Evolutionary conservation across 2,329 filamentous ascomycete species (phyloP), one percentile per base, ranked within the genome.

Genomic region (Trichoderma guizhouense): DNA sequence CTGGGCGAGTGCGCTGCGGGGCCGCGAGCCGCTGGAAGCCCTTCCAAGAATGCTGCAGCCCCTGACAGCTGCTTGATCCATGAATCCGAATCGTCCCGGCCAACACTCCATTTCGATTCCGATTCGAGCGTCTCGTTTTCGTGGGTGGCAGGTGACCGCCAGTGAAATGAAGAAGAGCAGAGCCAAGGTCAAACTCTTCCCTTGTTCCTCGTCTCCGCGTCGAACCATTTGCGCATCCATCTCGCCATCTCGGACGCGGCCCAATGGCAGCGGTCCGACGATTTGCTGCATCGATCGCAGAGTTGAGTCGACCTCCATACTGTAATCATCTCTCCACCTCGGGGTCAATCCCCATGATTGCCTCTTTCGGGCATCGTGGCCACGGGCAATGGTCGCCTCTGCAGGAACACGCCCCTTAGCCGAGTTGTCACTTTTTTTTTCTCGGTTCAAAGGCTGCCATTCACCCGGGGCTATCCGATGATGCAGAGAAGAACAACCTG

Each of bases 41-140:
- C 43, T 51, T 21, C n/a, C n/a, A n/a, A n/a, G n/a, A n/a, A n/a
- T 51, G n/a, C 18, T 21, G 43, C 43, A 51, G 43, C 43, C 69
- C 61, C 51, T 66, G 70, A 68, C 57, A 51, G 57, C 64, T 36
- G 3, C 6, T 7, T 12, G 11, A 15, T 36, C 34, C 36, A 64
- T 64, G 70, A 72, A 72, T 72, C 70, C 70, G 70, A 72, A 72
- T 72, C 70, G 70, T 68, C 70, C 70, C 70, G 70, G 70, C 64
- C 15, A 57, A 36, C 61, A 53, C 43, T 51, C 55, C 68, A 55
- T 70, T 26, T 64, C 47, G 58, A 64, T 72, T 72, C 70, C 70
- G 70, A 68, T 72, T 72, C 70, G 70, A 71, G 57, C 61, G 47
- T 32, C 58, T 71, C 53, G 51, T 71, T 71, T 71, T 71, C 61